These are phyloP conservation scores for Chimonanthus salicifolius DNA, from an alignment of 164 flowering plant genomes.

Conservation along the genomic window DNA sequence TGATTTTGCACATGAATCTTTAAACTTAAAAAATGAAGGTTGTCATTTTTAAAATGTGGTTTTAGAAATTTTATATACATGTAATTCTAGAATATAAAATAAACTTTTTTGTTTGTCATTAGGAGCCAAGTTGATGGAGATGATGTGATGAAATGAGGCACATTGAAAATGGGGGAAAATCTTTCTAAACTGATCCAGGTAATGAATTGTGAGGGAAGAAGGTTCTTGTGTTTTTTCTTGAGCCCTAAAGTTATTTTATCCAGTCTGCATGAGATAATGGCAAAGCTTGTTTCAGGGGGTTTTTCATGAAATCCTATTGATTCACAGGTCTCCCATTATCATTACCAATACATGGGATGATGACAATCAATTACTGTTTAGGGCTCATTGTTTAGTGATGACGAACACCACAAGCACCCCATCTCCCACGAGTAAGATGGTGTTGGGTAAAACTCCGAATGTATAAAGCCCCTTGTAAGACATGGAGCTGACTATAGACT, in stretches of 20 bases:
- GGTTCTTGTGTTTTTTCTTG: background rate
- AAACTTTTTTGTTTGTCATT: background rate
- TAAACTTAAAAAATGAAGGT: background rate
- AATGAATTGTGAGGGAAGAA: background rate
- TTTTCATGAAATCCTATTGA: too few relatives aligned
- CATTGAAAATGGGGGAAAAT: background rate
- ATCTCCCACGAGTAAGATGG: too few relatives aligned
- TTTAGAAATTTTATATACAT: background rate
- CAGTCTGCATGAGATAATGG: background rate
- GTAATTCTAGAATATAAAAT: background rate
- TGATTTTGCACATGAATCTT: background rate
- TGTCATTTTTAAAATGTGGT: background rate
- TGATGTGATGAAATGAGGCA: background rate
- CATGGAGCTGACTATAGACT: too few relatives aligned
- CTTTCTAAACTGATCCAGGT: background rate
- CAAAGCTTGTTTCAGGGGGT: too few relatives aligned
- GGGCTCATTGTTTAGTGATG: too few relatives aligned
- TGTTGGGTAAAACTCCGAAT: too few relatives aligned
- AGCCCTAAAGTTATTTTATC: background rate
- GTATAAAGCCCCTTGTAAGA: too few relatives aligned
- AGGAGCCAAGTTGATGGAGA: background rate
- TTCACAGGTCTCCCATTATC: too few relatives aligned
- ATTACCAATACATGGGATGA: too few relatives aligned
- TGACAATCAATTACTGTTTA: too few relatives aligned
- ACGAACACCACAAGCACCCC: too few relatives aligned